phyloP scores from a whole-genome alignment of 306 rosid species.

The Bauhinia variegata region DNA sequence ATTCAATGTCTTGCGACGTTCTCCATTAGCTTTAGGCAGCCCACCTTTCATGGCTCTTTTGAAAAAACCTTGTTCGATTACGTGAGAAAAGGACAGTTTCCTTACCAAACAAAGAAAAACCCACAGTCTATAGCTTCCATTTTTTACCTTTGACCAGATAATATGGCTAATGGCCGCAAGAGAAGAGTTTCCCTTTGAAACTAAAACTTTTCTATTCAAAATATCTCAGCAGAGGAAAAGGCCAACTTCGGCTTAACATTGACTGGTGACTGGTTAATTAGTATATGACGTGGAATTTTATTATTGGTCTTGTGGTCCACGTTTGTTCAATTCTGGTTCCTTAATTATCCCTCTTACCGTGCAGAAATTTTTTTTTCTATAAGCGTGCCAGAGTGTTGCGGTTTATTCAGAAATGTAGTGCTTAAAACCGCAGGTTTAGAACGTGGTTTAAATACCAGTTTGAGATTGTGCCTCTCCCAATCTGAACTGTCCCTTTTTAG shows the following conservation, averaged over 20 bases:
- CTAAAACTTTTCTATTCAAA: slow-evolving; percentile 44
- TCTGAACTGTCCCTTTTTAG: background rate
- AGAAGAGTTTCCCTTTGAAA: slow-evolving; percentile 46
- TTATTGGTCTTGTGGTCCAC: too few relatives aligned
- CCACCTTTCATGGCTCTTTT: slow-evolving; percentile 48
- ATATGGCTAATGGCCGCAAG: too few relatives aligned
- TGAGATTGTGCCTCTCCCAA: background rate
- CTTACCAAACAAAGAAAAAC: slow-evolving; percentile 43
- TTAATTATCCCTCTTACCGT: background rate
- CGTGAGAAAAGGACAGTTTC: slow-evolving; percentile 32
- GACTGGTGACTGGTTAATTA: slow-evolving; percentile 36
- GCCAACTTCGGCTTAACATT: slow-evolving; percentile 49
- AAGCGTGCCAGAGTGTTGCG: slow-evolving; percentile 8
- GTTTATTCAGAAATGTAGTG: background rate
- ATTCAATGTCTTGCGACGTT: slow-evolving; percentile 63
- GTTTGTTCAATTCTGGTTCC: background rate
- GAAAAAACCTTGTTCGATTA: slow-evolving; percentile 42
- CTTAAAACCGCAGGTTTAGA: slow-evolving; percentile 31
- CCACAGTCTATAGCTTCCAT: slow-evolving; percentile 45
- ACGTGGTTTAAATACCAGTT: slow-evolving; percentile 23
- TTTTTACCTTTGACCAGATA: slow-evolving; percentile 61
- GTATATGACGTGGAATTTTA: background rate
- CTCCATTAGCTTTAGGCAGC: slow-evolving; percentile 33
- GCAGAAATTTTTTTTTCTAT: slow-evolving; percentile 5
- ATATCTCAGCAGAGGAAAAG: slow-evolving; percentile 20